Conservation (phyloP, 495 filamentous ascomycete species). For the Penicillium bialowiezense region DNA sequence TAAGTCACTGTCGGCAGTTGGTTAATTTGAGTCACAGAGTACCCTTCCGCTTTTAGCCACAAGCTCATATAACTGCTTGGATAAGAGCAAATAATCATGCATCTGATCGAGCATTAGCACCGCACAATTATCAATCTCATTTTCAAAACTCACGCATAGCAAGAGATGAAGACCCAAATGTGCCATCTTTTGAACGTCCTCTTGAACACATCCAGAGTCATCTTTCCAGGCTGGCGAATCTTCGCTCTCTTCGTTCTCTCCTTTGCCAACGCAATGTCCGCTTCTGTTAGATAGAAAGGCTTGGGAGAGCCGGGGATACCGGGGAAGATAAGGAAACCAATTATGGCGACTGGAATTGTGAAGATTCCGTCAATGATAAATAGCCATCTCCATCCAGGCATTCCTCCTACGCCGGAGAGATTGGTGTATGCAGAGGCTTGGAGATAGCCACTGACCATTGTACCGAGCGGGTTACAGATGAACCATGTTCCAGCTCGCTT, state of each 20-base stretch:
- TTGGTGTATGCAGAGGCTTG: conserved; percentile 48
- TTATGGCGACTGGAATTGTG: conserved; percentile 45
- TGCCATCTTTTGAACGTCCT: conserved; percentile 43
- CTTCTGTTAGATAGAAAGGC: conserved; percentile 38
- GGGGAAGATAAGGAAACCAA: conserved; percentile 45
- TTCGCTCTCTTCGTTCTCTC: conserved; percentile 24
- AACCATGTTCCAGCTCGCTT: conserved; percentile 38
- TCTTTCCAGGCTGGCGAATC: conserved; percentile 33
- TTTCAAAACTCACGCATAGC: conserved; percentile 35
- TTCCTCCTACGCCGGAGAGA: conserved; percentile 40
- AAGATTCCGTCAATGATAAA: conserved; percentile 51
- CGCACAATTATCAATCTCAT: neutral
- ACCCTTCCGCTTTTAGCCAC: conserved; percentile 47
- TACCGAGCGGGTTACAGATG: conserved; percentile 33
- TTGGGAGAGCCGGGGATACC: conserved; percentile 45
- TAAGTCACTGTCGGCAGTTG: conserved; percentile 42
- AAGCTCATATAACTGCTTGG: conserved; percentile 42
- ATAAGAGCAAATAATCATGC: conserved; percentile 44
- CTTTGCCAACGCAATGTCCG: conserved; percentile 37
- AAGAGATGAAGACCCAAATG: conserved; percentile 46
- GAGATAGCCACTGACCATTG: conserved; percentile 40
- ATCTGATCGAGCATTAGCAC: conserved; percentile 12
- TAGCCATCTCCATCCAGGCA: conserved; percentile 49
- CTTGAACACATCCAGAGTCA: conserved; percentile 40
- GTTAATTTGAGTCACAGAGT: conserved; percentile 45